These are phyloP conservation scores for Nitzschia inconspicua DNA, from an alignment of 108 stramenopile species.

Conservation along the genomic window DNA sequence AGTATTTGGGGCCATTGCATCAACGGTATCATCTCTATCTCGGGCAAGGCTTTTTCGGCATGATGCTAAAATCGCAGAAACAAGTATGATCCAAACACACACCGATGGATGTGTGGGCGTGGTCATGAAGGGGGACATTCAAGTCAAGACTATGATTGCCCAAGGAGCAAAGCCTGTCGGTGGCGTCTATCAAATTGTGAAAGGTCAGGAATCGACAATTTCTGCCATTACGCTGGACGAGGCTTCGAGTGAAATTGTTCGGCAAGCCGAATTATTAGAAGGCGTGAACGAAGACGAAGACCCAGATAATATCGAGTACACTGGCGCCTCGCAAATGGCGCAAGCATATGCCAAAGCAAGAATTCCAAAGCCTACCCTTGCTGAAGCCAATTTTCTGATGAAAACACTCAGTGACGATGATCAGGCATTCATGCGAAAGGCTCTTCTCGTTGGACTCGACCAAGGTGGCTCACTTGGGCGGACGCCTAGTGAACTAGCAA, in stretches of 20 bases:
- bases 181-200: slow-evolving; percentile 75
- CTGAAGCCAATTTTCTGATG: slow-evolving; percentile 87
- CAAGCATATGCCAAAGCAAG: slow-evolving; percentile 69
- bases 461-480: slow-evolving; percentile 33
- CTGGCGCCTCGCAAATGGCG: slow-evolving; percentile 20
- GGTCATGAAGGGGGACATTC: slow-evolving; percentile 61
- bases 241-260: slow-evolving; percentile 45
- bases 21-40: slow-evolving; percentile 67
- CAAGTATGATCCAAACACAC: slow-evolving; percentile 30
- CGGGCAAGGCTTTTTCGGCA: slow-evolving; percentile 69
- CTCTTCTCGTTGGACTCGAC: slow-evolving; percentile 74
- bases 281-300: slow-evolving; percentile 39
- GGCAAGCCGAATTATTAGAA: slow-evolving; percentile 30
- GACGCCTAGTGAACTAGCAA: slow-evolving; percentile 54
- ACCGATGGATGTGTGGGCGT: slow-evolving; percentile 82
- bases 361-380: slow-evolving; percentile 80
- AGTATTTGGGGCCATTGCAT: slow-evolving; percentile 75
- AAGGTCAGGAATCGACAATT: slow-evolving; percentile 56
- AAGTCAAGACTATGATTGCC: slow-evolving; percentile 66
- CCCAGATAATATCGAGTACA: slow-evolving; percentile 27
- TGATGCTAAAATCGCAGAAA: slow-evolving; percentile 17
- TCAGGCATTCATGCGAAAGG: slow-evolving; percentile 76
- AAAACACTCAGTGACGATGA: slow-evolving; percentile 76
- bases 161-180: slow-evolving; percentile 86
- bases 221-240: slow-evolving; percentile 75